These are phyloP conservation scores for Coemansia sp. DNA, from an alignment of 192 early-diverging fungal genomes.

Conservation along the genomic window DNA sequence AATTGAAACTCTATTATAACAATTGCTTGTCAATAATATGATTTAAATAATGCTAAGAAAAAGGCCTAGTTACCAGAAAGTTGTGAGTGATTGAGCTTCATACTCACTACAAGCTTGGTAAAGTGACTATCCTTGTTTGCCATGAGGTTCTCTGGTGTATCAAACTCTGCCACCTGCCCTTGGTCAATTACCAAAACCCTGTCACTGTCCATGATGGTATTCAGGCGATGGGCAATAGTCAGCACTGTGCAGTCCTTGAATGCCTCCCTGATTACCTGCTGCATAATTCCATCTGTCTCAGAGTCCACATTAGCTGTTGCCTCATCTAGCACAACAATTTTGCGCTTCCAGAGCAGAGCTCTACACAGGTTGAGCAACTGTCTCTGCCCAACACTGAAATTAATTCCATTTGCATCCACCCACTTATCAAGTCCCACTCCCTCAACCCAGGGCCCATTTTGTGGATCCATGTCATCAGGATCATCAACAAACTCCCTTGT, in stretches of 20 bases:
- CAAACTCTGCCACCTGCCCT: conserved; percentile 66
- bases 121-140: conserved; percentile 4
- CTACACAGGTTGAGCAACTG: conserved; percentile 62
- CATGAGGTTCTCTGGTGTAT: conserved; percentile 57
- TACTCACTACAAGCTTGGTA: background rate
- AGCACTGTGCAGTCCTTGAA: conserved; percentile 70
- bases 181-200: conserved; percentile 69
- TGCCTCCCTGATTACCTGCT: conserved; percentile 64
- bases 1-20: too few species aligned
- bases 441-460: background rate
- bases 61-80: too few species aligned
- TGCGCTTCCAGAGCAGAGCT: background rate
- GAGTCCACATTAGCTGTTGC: conserved; percentile 70
- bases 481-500: conserved; percentile 34
- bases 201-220: conserved; percentile 69
- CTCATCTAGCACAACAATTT: conserved; percentile 67
- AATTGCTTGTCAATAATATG: too few species aligned
- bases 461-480: conserved; percentile 54
- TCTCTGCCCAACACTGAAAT: conserved; percentile 78
- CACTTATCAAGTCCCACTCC: conserved; percentile 5
- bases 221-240: conserved; percentile 76
- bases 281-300: conserved; percentile 61
- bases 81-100: background rate
- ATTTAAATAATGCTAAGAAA: too few species aligned
- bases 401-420: conserved; percentile 61